Base-by-base conservation (phyloP, 2,329 filamentous ascomycete genomes). In the Colletotrichum falcatum region DNA sequence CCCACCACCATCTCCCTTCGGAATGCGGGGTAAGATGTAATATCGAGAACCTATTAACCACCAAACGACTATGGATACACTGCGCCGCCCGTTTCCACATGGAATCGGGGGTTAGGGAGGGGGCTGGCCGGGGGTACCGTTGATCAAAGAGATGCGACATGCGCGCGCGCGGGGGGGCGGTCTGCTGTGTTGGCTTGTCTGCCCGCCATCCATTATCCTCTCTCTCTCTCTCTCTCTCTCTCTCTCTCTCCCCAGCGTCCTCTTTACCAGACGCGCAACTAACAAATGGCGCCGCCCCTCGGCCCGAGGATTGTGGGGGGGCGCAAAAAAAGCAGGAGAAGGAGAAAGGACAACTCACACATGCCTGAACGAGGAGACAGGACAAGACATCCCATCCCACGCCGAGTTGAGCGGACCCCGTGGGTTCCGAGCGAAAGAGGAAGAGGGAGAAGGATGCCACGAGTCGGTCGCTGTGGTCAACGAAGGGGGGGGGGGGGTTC, bases 11-110 rank as follows among this genome's bases (percentile, higher is more conserved):
- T 20, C 42, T 42, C 12, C 28, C 46, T 33, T 46, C 33, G 46
- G 59, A 51, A 61, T 61, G 59, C 59, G 59, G 59, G 59, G 59
- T 61, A 61, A 44, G 9, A n/a, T 44, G 59, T 51, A 39, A 44
- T 44, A 44, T 44, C 42, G 33, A 11, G 49, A 33, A 18, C 8
- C 51, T n/a, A 14, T 35, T 30, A 54, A 44, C 18, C 20, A 44
- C 20, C 20, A n/a, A 9, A 44, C 20, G 42, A n/a, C 42, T 7
- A 44, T 20, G 51, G n/a, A 54, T 35, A 9, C 18, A 54, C 18
- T n/a, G 20, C 51, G 30, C 51, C 51, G 51, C 51, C 51, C 30
- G 51, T 54, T 54, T 54, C 20, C 30, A 54, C 35, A 54, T 54
- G 30, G 51, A 54, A 54, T 35, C 51, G 28, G 20, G 18, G 49